These are phyloP conservation scores for Pythium rishiriense DNA, from an alignment of 352 stramenopile genomes.

Conservation along the genomic window DNA sequence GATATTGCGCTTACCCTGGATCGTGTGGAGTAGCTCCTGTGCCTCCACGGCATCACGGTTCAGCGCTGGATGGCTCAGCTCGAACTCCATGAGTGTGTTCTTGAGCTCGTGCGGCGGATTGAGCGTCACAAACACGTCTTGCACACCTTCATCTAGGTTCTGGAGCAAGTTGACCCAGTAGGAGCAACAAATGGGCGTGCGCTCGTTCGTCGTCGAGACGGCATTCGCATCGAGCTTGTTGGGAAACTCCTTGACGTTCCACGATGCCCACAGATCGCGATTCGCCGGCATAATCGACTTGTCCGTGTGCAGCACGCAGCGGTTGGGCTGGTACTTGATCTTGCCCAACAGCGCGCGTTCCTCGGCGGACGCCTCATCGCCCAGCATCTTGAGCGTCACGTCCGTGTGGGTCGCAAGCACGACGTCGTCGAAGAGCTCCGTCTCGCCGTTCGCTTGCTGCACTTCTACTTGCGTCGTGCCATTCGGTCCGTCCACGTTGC, in stretches of 20 bases:
- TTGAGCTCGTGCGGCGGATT: constrained; percentile 72
- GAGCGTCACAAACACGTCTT: constrained; percentile 85
- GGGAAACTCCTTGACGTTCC: constrained; percentile 83
- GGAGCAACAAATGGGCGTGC: constrained; percentile 46
- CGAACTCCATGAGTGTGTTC: constrained; percentile 45
- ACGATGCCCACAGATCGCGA: constrained; percentile 72
- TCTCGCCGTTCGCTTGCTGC: constrained; percentile 23
- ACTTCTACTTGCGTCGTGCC: constrained; percentile 20
- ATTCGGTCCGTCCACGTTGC: constrained; percentile 33
- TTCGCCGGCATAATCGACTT: constrained; percentile 63
- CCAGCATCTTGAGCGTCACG: constrained; percentile 22
- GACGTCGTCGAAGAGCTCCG: constrained; percentile 42
- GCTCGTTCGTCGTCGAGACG: constrained; percentile 34
- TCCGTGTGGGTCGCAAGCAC: constrained; percentile 48
- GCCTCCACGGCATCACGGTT: constrained; percentile 53
- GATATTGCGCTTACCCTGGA: constrained; percentile 76
- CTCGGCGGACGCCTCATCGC: constrained; percentile 32
- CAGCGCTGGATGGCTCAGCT: constrained; percentile 82
- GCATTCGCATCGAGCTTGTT: neutral
- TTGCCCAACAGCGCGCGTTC: constrained; percentile 43
- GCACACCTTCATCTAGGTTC: constrained; percentile 56
- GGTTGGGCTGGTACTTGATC: constrained; percentile 42
- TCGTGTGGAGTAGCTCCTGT: constrained; percentile 40
- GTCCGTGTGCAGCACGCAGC: constrained; percentile 42
- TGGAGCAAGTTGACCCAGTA: constrained; percentile 90